These are phyloP conservation scores for Ceratocystiopsis minuta DNA, from an alignment of 2,329 filamentous ascomycete species.

Conservation along the genomic window DNA sequence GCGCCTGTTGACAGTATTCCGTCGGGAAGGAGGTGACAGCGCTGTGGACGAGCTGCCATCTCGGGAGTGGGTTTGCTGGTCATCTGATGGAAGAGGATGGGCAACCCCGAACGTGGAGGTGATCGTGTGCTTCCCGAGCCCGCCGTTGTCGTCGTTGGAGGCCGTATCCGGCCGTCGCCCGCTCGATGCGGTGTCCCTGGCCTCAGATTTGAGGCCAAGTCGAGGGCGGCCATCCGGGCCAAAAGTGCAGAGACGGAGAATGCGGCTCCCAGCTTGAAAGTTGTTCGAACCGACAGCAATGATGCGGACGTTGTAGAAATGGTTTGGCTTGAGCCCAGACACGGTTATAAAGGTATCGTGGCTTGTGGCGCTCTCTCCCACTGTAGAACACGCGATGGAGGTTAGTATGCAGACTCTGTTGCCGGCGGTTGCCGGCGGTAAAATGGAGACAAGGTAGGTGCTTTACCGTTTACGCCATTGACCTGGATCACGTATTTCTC, in stretches of 20 bases:
- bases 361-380: slow-evolving; percentile 64
- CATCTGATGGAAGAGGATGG: slow-evolving; percentile 4
- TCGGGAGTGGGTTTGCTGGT: slow-evolving; percentile 34
- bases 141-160: slow-evolving; percentile 32
- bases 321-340: slow-evolving; percentile 66
- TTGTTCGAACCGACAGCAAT: slow-evolving; percentile 82
- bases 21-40: slow-evolving; percentile 22
- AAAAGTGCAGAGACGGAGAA: slow-evolving; percentile 69
- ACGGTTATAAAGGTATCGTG: slow-evolving; percentile 81
- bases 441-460: neutral
- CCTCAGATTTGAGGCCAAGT: slow-evolving; percentile 37
- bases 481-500: slow-evolving; percentile 83
- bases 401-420: neutral
- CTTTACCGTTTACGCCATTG: slow-evolving; percentile 73
- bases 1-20: slow-evolving; percentile 55
- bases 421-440: neutral
- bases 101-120: slow-evolving; percentile 7
- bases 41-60: slow-evolving; percentile 35
- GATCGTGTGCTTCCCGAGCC: slow-evolving; percentile 9
- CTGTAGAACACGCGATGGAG: slow-evolving; percentile 25
- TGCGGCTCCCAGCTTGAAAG: slow-evolving; percentile 75
- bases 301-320: slow-evolving; percentile 85
- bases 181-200: slow-evolving; percentile 29
- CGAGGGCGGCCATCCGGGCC: slow-evolving; percentile 44
- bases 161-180: slow-evolving; percentile 23